Evolutionary conservation across 2,329 filamentous ascomycete species (phyloP), one percentile per base, ranked within the genome.

Genomic region (Talaromyces atroroseus): DNA sequence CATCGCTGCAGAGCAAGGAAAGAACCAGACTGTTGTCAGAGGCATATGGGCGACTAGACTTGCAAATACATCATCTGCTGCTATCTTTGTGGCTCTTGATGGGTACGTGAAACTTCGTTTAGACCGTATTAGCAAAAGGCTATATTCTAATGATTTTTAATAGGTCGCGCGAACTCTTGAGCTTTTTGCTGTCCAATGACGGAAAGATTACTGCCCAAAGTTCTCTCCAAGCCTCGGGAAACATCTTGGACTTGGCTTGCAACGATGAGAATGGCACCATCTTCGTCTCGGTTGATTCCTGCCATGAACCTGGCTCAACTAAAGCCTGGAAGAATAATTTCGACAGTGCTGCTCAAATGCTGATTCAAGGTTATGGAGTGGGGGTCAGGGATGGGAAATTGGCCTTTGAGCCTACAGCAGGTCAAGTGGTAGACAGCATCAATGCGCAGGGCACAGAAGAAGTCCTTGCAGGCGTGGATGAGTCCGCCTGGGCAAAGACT

Each of bases 151-250:
- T 53, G 7, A 79, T 36, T 68, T 81, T 54, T 5, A 36, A 81
- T 84, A 57, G 88, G 80, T 42, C 73, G 87, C 23, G 86, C 87
- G 71, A 75, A 78, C 62, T 95, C 8, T 85, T 92, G 69, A 74
- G 81, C 55, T 88, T 87, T 74, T 72, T 73, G n/a, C 75, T 88
- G 5, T 68, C 69, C n/a, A 59, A 68, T 1, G 68, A 80, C 49
- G 80, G 79, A 59, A 71, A 67, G 14, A 74, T 90, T 42, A 69
- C 74, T 8, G 74, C 80, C 59, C 68, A 71, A 7, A 72, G 78
- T 47, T 80, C 78, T 51, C 65, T 90, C 53, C 69, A 76, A 40
- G 69, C 90, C 4, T 75, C 78, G 2, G 87, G 87, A 7, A 90
- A 89, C 63, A 81, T 85, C 0, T 79, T 92, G 4, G 82, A 85